Evolutionary conservation across 2,329 filamentous ascomycete species (phyloP).

Genomic region (Cytospora mali): DNA sequence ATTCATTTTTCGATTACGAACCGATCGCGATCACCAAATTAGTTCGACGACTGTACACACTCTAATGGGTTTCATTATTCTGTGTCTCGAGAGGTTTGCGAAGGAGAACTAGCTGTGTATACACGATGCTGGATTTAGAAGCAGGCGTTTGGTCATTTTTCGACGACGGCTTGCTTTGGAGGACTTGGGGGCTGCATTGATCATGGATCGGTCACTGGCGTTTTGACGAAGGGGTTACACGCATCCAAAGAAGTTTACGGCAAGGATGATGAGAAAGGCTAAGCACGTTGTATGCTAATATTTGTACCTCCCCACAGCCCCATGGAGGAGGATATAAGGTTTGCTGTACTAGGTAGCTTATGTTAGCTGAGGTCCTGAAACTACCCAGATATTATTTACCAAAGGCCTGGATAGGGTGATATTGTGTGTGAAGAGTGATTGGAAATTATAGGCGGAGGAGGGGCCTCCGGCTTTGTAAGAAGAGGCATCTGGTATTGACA

Average conservation of each 20-base stretch:
- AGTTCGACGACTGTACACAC: too few relatives aligned
- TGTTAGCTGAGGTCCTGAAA: not conserved
- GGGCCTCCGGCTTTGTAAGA: not conserved
- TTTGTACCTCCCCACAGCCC: not conserved
- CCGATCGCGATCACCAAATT: too few relatives aligned
- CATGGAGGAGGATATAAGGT: not conserved
- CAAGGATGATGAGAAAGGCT: not conserved
- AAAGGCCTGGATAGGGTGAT: not conserved
- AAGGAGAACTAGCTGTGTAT: not conserved
- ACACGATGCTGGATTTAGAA: constrained; percentile 1
- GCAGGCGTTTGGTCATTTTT: constrained; percentile 9
- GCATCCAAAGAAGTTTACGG: not conserved
- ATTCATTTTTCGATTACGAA: too few relatives aligned
- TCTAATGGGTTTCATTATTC: too few relatives aligned
- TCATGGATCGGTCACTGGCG: constrained; percentile 7
- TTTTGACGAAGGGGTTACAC: constrained; percentile 1
- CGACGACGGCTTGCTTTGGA: not conserved
- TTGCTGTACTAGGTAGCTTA: not conserved
- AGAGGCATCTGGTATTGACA: not conserved
- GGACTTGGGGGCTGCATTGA: not conserved
- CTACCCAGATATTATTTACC: not conserved
- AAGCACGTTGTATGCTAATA: not conserved
- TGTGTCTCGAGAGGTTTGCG: too few relatives aligned
- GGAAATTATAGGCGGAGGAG: not conserved
- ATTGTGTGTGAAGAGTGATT: not conserved